Base-by-base conservation (phyloP, 2,329 filamentous ascomycete species). In the Cercospora beticola region DNA sequence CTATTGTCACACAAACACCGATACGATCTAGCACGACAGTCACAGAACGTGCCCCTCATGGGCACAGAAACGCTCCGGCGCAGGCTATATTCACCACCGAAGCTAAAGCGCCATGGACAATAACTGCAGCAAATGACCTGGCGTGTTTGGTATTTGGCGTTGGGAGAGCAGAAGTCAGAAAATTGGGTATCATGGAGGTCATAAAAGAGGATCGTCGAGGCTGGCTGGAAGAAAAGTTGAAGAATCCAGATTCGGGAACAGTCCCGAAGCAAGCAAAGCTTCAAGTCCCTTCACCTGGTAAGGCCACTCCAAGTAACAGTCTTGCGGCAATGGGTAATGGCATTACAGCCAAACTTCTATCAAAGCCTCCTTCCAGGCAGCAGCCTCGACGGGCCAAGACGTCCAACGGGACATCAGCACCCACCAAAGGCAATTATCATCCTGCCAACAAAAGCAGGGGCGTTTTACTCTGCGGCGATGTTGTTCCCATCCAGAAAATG, bases 71-170 rank as follows among this genome's bases (percentile, higher is more conserved):
- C 75, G 89, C 95, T 79, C 97, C 93, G 89, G 92, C 94, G 5
- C 95, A 99, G 79, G 95, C 95, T 64, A 97, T 99, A 67, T 99
- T 99, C 78, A 96, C 94, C 7, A 99, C 95, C n/a, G 92, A 97
- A 79, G 87, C 92, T 14, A 89, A 91, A 71, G 87, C 92, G 8
- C 95, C 94, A 3, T 99, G 93, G 92, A 99, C 94, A 0, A 97
- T 99, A 68, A 87, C 97, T 64, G 92, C 95, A 3, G 95, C 95
- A 61, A 99, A 99, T 78, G 95, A 99, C 78, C 85, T 99, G 60
- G 95, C 95, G 18, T 99, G 95, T 80, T 85, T 99, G 54, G 90
- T 98, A n/a, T 99, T 98, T 81, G 95, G 95, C n/a, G 93, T 99
- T 9, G 97, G 94, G n/a, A 92, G 93, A 77, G 92, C 92, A 4